Evolutionary conservation across 1,284 basidiomycete species (phyloP).

Genomic region (Ceratobasidium theobromae): DNA sequence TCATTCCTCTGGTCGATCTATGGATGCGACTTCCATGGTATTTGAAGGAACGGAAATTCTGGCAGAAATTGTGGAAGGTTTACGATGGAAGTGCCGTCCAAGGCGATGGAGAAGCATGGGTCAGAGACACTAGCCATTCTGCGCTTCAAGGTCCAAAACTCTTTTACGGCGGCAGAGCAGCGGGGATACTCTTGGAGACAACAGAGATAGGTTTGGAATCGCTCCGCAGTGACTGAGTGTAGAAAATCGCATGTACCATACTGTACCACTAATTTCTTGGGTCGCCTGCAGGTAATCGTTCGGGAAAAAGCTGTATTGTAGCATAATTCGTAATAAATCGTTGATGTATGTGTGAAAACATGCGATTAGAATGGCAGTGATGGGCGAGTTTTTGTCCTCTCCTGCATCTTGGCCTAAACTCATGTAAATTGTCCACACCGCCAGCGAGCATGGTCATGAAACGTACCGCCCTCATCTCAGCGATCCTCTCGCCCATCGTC

Average conservation of each 20-base stretch:
- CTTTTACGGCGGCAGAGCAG: not conserved
- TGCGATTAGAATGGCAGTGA: constrained; percentile 23
- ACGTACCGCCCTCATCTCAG: constrained; percentile 23
- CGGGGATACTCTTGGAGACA: not conserved
- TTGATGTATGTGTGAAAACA: not conserved
- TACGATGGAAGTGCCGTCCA: constrained; percentile 22
- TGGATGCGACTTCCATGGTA: not conserved
- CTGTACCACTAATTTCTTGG: not conserved
- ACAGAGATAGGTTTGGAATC: not conserved
- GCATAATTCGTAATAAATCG: not conserved
- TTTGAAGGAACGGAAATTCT: constrained; percentile 15
- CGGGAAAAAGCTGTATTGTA: too few relatives aligned
- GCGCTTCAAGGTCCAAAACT: not conserved
- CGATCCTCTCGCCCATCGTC: constrained; percentile 31
- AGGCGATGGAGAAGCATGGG: not conserved
- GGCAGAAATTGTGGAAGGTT: constrained; percentile 18
- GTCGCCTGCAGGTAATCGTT: not conserved
- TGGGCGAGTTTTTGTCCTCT: constrained; percentile 20
- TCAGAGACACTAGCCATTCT: not conserved
- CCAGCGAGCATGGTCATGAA: not conserved
- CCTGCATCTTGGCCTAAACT: constrained; percentile 15
- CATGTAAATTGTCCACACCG: not conserved
- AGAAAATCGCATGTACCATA: not conserved
- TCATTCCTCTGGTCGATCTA: not conserved
- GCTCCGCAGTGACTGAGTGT: not conserved